Percentiles rank a stretch among this genome's conserved stretches.
Conservation (phyloP, 2,329 filamentous ascomycete genomes). For the Colletotrichum caudatum region DNA sequence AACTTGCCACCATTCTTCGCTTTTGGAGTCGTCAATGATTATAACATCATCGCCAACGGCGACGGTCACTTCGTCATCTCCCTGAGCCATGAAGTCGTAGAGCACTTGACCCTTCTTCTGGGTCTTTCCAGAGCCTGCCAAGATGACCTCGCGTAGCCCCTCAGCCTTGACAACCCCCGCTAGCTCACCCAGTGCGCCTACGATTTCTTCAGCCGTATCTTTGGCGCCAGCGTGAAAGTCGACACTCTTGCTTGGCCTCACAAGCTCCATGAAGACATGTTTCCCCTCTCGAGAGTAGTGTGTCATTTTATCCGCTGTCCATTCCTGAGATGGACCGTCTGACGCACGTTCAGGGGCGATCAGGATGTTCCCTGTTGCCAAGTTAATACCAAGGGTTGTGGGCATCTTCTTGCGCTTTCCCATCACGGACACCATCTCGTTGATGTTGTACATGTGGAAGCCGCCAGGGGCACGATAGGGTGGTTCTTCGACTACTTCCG, state of each 20-base stretch:
- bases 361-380: conserved; percentile 87
- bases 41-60: conserved; percentile 90
- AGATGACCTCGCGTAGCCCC: conserved; percentile 85
- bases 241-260: conserved; percentile 91
- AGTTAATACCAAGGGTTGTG: conserved; percentile 94
- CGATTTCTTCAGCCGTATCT: conserved; percentile 95
- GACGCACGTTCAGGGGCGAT: conserved; percentile 87
- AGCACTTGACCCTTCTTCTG: conserved; percentile 88
- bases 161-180: conserved; percentile 88
- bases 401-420: conserved; percentile 99
- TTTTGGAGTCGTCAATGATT: conserved; percentile 88
- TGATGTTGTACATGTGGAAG: conserved; percentile 96
- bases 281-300: conserved; percentile 98
- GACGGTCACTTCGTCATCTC: conserved; percentile 96
- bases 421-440: conserved; percentile 97
- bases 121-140: conserved; percentile 76
- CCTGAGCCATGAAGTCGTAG: conserved; percentile 97
- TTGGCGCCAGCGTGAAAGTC: conserved; percentile 98
- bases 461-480: conserved; percentile 69
- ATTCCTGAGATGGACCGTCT: conserved; percentile 89
- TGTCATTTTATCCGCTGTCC: conserved; percentile 94
- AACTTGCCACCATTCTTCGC: conserved; percentile 99
- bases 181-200: conserved; percentile 87
- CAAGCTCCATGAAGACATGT: conserved; percentile 94
- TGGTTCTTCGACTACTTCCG: conserved; percentile 45